Conservation (phyloP, 176 grass and related monocot genomes). For the Phyllostachys edulis region DNA sequence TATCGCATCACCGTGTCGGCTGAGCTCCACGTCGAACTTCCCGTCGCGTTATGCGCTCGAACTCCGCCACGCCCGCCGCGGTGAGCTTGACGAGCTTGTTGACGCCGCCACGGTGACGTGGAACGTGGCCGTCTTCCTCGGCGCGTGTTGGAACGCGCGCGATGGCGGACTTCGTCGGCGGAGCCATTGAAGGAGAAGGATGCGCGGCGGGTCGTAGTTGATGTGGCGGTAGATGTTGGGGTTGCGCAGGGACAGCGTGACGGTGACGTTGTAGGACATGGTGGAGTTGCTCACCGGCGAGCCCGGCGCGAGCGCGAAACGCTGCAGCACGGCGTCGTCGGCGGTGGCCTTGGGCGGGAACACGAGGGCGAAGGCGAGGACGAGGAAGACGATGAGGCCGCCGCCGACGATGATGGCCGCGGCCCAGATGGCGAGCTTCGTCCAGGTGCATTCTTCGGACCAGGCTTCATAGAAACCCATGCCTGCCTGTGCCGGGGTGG, state of each 20-base stretch:
- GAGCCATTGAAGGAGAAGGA: slow-evolving; percentile 44
- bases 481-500: not conserved
- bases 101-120: slow-evolving; percentile 26
- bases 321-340: slow-evolving; percentile 43
- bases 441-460: not conserved
- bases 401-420: not conserved
- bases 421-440: no score
- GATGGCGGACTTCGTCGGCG: slow-evolving; percentile 41
- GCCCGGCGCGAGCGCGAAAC: slow-evolving; percentile 29
- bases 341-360: slow-evolving; percentile 35
- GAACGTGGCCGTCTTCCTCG: slow-evolving; percentile 30
- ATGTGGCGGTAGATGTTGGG: slow-evolving; percentile 47
- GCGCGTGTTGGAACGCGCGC: not conserved
- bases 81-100: slow-evolving; percentile 17
- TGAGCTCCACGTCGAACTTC: slow-evolving; percentile 27
- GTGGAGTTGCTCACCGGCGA: not conserved
- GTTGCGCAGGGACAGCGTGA: slow-evolving; percentile 39
- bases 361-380: slow-evolving; percentile 46
- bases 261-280: slow-evolving; percentile 40
- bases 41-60: slow-evolving; percentile 29
- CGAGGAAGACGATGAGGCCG: slow-evolving; percentile 27
- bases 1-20: slow-evolving; percentile 46
- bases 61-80: no score
- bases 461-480: slow-evolving; percentile 18
- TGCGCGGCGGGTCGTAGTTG: slow-evolving; percentile 24